Evolutionary conservation across 805 yeast species (phyloP).

Genomic region (Yarrowia porcina): DNA sequence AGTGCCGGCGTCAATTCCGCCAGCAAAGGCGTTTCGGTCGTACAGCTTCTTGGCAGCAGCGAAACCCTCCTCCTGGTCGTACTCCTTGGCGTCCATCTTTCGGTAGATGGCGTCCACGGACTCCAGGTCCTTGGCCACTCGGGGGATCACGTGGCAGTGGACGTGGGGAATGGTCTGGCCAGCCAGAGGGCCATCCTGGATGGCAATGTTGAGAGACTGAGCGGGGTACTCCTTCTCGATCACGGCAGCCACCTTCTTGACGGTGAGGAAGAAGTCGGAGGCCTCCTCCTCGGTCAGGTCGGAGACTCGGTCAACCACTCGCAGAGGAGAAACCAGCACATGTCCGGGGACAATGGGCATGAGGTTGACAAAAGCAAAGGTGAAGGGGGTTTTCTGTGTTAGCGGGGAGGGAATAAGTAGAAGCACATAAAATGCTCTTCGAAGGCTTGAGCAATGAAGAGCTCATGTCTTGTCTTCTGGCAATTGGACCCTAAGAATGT

Average conservation of each 20-base stretch:
- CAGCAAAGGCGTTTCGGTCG: constrained; percentile 22
- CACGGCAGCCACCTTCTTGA: constrained; percentile 68
- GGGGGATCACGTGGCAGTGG: constrained; percentile 90
- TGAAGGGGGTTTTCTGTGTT: constrained; percentile 52
- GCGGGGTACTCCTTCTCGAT: constrained; percentile 68
- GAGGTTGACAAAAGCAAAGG: constrained; percentile 85
- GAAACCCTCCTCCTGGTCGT: constrained; percentile 45
- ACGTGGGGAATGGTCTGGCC: constrained; percentile 96
- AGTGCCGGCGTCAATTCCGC: constrained; percentile 39
- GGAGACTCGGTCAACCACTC: constrained; percentile 61
- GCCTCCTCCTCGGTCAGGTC: constrained; percentile 70
- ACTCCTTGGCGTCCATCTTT: constrained; percentile 55
- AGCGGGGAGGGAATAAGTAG: too few species aligned
- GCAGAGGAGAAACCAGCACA: constrained; percentile 79
- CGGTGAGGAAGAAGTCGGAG: constrained; percentile 69
- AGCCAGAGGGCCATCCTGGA: constrained; percentile 94
- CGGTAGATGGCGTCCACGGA: constrained; percentile 76
- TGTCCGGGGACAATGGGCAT: constrained; percentile 95
- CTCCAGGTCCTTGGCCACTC: constrained; percentile 52
- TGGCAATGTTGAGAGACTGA: constrained; percentile 81
- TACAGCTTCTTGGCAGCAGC: constrained; percentile 30
- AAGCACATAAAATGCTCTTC: too few species aligned
- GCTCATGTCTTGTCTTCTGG: too few species aligned
- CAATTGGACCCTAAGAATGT: too few species aligned
- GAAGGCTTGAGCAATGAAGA: too few species aligned